phyloP scores from a whole-genome alignment of 1,139 yeast species.

The Scheffersomyces cryptocercus region DNA sequence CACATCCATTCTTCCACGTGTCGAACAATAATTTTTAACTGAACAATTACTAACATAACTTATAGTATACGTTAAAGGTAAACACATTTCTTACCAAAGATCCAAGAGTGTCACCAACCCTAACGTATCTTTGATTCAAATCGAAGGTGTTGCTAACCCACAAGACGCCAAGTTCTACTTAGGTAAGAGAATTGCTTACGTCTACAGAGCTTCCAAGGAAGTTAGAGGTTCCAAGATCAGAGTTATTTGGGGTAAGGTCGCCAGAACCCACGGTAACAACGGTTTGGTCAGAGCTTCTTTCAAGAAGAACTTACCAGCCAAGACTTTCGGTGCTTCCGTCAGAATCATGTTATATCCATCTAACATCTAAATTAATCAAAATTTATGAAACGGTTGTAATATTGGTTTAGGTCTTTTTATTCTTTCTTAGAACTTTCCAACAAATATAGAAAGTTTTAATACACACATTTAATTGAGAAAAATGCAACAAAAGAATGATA shows the following conservation, averaged over 20 bases:
- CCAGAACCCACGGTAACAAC: slow-evolving; percentile 98
- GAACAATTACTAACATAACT: slow-evolving; percentile 41
- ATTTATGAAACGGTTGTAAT: slow-evolving; percentile 4
- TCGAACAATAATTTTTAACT: too few species aligned
- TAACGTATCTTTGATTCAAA: slow-evolving; percentile 92
- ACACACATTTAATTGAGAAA: slow-evolving; percentile 1
- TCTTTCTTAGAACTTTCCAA: slow-evolving; percentile 1
- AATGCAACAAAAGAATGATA: slow-evolving; percentile 1
- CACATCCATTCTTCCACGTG: too few species aligned
- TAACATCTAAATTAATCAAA: slow-evolving; percentile 71
- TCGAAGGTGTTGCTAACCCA: slow-evolving; percentile 90
- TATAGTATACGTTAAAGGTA: slow-evolving; percentile 98
- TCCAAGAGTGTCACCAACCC: slow-evolving; percentile 99
- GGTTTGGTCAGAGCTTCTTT: slow-evolving; percentile 99
- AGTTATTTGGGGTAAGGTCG: slow-evolving; percentile 98
- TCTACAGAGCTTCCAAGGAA: slow-evolving; percentile 98
- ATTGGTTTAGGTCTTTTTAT: slow-evolving; percentile 4
- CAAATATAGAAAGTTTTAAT: slow-evolving; percentile 1
- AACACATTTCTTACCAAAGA: slow-evolving; percentile 99
- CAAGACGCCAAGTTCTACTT: slow-evolving; percentile 98
- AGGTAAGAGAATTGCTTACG: slow-evolving; percentile 99
- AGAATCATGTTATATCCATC: slow-evolving; percentile 99
- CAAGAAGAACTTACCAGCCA: slow-evolving; percentile 99
- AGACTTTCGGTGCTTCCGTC: slow-evolving; percentile 99
- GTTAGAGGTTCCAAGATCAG: slow-evolving; percentile 98